A percentile compares a stretch with the other conserved stretches of the same genome.
Evolutionary conservation across 768 basidiomycete species (phyloP).

Genomic region (Serendipita sp.): DNA sequence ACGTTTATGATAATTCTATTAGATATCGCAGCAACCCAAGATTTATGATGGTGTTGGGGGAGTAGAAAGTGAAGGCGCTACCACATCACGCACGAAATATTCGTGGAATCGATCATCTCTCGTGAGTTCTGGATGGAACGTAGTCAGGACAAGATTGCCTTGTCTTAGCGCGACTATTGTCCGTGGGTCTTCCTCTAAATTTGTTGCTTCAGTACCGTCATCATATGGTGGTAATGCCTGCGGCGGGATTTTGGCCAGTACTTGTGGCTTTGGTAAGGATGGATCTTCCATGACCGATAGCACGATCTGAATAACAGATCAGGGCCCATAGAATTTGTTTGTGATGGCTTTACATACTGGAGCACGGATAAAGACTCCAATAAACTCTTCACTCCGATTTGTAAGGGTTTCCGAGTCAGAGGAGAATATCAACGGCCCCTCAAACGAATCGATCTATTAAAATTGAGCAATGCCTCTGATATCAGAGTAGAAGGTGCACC

Average conservation of each 20-base stretch:
- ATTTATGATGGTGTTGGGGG: not conserved
- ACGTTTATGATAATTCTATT: not conserved
- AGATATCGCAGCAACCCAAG: not conserved
- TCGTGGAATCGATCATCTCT: conserved; percentile 79
- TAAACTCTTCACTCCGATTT: conserved; percentile 45
- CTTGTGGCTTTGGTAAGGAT: conserved; percentile 23
- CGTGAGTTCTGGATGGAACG: conserved; percentile 89
- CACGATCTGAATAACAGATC: conserved; percentile 35
- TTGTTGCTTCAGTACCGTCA: conserved; percentile 26
- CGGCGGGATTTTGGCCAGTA: conserved; percentile 53
- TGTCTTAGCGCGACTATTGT: conserved; percentile 74
- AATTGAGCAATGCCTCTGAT: not conserved
- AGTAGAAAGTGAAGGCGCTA: not conserved
- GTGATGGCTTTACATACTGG: conserved; percentile 35
- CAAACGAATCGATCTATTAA: conserved; percentile 74
- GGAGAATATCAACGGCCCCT: conserved; percentile 37
- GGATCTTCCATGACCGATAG: conserved; percentile 35
- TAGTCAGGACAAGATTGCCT: conserved; percentile 70
- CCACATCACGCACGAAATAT: conserved; percentile 44
- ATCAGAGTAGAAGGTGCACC: conserved; percentile 27
- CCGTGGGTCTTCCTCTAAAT: conserved; percentile 31
- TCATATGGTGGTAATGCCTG: conserved; percentile 29
- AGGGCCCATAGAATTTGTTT: not conserved
- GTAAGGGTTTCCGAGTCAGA: conserved; percentile 41
- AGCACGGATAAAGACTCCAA: conserved; percentile 85